These are phyloP conservation scores for Aspergillaceae sp. DNA, from an alignment of 2,329 filamentous ascomycete species.

Conservation along the genomic window DNA sequence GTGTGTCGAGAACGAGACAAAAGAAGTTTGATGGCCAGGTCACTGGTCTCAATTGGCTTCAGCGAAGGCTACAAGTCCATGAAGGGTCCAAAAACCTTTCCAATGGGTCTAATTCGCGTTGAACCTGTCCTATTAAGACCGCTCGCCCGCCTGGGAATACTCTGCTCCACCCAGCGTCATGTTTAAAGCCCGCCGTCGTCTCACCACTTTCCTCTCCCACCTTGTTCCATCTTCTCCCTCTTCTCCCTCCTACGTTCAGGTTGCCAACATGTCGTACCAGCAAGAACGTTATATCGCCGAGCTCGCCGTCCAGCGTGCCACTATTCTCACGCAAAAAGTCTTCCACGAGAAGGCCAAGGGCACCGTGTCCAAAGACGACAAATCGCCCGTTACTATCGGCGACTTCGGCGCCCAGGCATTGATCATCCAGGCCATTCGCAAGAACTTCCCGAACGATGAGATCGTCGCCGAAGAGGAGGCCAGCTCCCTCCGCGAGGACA, in stretches of 20 bases:
- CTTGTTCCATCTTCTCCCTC: conserved; percentile 10
- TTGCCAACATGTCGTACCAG: conserved; percentile 49
- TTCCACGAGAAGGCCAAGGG: conserved; percentile 88
- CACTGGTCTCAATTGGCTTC: too few species aligned
- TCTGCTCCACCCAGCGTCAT: conserved; percentile 14
- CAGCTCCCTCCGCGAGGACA: conserved; percentile 63
- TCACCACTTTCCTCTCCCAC: conserved; percentile 30
- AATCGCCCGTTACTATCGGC: conserved; percentile 92
- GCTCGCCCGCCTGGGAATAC: too few species aligned
- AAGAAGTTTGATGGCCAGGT: too few species aligned
- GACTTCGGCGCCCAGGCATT: conserved; percentile 97
- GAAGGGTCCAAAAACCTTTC: too few species aligned
- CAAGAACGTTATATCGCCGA: conserved; percentile 76
- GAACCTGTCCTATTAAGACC: too few species aligned
- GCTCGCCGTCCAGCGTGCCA: conserved; percentile 77
- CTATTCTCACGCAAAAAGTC: conserved; percentile 66
- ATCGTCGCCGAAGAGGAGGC: conserved; percentile 96
- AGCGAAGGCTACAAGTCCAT: too few species aligned
- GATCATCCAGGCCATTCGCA: conserved; percentile 81
- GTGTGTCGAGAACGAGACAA: too few species aligned
- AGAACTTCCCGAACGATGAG: conserved; percentile 82
- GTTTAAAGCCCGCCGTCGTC: conserved; percentile 31
- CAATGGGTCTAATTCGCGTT: too few species aligned
- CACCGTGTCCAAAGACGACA: conserved; percentile 88
- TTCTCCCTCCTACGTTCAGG: conserved; percentile 13